Evolutionary conservation across 371 early-diverging fungal species (phyloP).

Genomic region (Lichtheimia ramosa): DNA sequence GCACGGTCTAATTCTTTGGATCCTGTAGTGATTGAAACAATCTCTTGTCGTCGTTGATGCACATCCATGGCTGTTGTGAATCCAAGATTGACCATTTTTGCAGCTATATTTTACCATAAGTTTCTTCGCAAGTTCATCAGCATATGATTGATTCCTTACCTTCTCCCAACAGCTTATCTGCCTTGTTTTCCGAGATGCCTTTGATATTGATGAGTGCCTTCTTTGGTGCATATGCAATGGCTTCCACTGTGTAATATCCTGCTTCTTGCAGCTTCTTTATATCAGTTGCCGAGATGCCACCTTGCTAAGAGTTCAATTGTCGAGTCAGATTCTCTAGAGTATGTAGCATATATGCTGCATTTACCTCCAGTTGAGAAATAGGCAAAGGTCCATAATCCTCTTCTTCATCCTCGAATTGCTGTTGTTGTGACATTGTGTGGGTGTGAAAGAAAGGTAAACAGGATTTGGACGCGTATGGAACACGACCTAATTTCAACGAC

Average conservation of each 20-base stretch:
- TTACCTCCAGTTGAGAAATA: constrained; percentile 25
- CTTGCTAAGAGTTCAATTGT: constrained; percentile 53
- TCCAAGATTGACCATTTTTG: constrained; percentile 95
- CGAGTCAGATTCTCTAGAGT: not conserved
- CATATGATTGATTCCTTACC: constrained; percentile 50
- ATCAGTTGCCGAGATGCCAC: constrained; percentile 84
- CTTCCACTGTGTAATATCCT: constrained; percentile 95
- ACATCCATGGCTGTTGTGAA: constrained; percentile 98
- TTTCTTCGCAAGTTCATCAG: not conserved
- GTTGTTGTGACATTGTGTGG: constrained; percentile 22
- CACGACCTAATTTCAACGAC: no score
- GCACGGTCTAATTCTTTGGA: constrained; percentile 95
- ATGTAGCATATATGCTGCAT: not conserved
- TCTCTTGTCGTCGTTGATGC: constrained; percentile 84
- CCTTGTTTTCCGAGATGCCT: constrained; percentile 98
- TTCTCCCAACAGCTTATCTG: constrained; percentile 96
- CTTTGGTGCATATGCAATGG: constrained; percentile 96
- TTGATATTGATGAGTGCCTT: constrained; percentile 91
- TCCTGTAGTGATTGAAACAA: constrained; percentile 94
- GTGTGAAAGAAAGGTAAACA: not conserved
- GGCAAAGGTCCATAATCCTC: constrained; percentile 27
- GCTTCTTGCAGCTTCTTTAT: constrained; percentile 89
- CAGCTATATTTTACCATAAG: constrained; percentile 54
- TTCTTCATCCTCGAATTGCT: constrained; percentile 14
- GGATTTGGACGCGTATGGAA: no score